A percentile compares a stretch with the other conserved stretches of the same genome.
Evolutionary conservation across 345 rosid species (phyloP).

Genomic region (Euphorbia peplus): DNA sequence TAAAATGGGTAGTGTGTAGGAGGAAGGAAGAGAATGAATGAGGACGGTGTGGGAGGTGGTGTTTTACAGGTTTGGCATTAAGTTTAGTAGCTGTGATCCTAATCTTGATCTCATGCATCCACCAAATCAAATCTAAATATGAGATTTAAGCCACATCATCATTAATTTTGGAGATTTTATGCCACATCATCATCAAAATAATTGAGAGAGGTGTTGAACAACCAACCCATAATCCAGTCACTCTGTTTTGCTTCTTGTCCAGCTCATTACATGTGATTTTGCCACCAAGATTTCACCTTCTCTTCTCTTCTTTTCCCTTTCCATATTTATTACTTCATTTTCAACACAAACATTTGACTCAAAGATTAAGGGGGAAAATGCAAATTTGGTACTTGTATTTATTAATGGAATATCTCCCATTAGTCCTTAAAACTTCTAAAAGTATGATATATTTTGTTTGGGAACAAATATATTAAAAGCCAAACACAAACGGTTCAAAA

Average conservation of each 20-base stretch:
- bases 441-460: no score
- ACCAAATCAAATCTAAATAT: slow-evolving; percentile 20
- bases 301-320: background rate
- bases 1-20: no score
- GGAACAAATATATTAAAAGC: no score
- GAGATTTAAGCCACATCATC: slow-evolving; percentile 26
- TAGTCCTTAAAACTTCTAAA: no score
- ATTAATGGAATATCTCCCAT: no score
- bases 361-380: no score
- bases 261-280: slow-evolving; percentile 33
- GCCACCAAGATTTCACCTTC: slow-evolving; percentile 19
- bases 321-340: no score
- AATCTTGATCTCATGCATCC: background rate
- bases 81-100: background rate
- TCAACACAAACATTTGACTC: no score
- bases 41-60: slow-evolving; percentile 17
- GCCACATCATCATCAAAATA: slow-evolving; percentile 25
- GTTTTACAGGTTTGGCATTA: slow-evolving; percentile 21
- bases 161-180: no score
- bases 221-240: background rate
- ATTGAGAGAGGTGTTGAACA: slow-evolving; percentile 24
- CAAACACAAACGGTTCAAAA: no score
- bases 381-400: no score
- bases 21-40: background rate
- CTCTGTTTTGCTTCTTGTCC: background rate